Evolutionary conservation across 2,329 filamentous ascomycete species (phyloP).

Genomic region (Pestalotiopsis sp.): DNA sequence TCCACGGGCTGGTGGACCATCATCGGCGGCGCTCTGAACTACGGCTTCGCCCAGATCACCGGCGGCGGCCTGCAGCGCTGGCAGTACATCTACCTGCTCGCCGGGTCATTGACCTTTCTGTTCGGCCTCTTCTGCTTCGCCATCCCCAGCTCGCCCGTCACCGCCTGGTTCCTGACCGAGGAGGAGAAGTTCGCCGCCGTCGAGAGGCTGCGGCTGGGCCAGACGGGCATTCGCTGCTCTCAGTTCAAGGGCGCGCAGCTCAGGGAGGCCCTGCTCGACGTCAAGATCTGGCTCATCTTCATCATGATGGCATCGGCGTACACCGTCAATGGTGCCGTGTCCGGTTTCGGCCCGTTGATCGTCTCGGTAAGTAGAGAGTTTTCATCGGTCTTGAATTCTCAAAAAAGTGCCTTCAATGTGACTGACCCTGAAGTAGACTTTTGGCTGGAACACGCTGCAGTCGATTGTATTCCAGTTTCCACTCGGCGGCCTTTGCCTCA

Average conservation of each 20-base stretch:
- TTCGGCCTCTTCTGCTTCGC: constrained; percentile 67
- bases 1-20: constrained; percentile 61
- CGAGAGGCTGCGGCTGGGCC: constrained; percentile 61
- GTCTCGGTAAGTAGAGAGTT: constrained; percentile 47
- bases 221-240: constrained; percentile 64
- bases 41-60: constrained; percentile 66
- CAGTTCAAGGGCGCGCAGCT: constrained; percentile 63
- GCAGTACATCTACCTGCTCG: constrained; percentile 73
- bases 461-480: constrained; percentile 77
- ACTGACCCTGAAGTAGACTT: constrained; percentile 42
- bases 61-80: constrained; percentile 58
- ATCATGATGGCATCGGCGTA: constrained; percentile 73
- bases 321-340: constrained; percentile 71
- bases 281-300: constrained; percentile 65
- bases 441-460: constrained; percentile 64
- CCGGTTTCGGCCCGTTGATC: constrained; percentile 71
- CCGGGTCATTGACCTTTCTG: constrained; percentile 62
- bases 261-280: constrained; percentile 57
- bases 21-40: constrained; percentile 65
- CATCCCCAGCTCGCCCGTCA: constrained; percentile 65
- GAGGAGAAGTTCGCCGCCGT: constrained; percentile 67
- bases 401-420: too few species aligned
- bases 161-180: constrained; percentile 67
- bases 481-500: constrained; percentile 67
- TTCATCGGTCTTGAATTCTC: not conserved